Evolutionary conservation across 176 grass and related monocot species (phyloP).

Genomic region (Hsuehochloa calcarea): DNA sequence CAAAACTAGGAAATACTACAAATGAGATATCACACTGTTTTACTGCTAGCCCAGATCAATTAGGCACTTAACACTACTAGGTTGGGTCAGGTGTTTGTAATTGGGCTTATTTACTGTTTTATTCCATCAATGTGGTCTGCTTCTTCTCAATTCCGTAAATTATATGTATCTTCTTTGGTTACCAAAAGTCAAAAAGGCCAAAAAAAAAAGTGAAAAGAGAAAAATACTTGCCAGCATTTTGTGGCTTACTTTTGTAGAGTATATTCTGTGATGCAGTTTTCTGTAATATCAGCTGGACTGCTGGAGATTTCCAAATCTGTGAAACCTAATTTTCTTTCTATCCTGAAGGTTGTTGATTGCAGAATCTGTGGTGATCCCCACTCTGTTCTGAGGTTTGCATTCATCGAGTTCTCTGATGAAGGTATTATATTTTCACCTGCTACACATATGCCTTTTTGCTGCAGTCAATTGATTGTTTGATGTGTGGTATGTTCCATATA

Average conservation of each 20-base stretch:
- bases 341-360: slow-evolving; percentile 79
- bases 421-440: slow-evolving; percentile 43
- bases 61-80: not conserved
- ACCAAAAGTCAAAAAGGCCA: not conserved
- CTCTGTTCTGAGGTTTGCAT: slow-evolving; percentile 93
- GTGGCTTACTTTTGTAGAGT: not conserved
- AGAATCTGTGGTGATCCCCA: slow-evolving; percentile 89
- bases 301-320: slow-evolving; percentile 20
- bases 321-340: slow-evolving; percentile 8
- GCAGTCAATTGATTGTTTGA: slow-evolving; percentile 9
- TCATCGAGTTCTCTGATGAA: slow-evolving; percentile 88
- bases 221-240: not conserved
- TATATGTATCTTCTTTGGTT: not conserved
- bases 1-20: not conserved
- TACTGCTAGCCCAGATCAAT: not conserved
- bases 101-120: not conserved
- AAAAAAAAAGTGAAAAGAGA: not conserved
- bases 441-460: not conserved
- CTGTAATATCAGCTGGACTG: not conserved
- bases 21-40: not conserved
- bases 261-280: not conserved
- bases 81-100: not conserved
- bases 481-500: slow-evolving; percentile 29
- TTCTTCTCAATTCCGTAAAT: not conserved
- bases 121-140: not conserved